Base-by-base conservation (phyloP, 768 basidiomycete species). In the Lactarius quietus region DNA sequence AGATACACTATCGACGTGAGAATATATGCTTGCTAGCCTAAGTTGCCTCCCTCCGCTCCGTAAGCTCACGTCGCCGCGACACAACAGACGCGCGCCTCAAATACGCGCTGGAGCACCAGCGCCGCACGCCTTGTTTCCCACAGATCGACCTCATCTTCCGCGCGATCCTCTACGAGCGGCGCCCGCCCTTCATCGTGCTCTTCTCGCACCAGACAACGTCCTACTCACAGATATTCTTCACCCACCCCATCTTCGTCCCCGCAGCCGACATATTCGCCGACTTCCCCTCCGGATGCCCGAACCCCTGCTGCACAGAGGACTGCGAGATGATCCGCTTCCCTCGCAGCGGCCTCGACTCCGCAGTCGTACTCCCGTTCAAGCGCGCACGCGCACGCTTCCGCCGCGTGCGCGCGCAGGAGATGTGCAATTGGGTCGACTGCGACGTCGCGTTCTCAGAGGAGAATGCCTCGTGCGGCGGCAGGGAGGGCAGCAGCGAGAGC, bases 341-440 rank as follows among this genome's bases (percentile, higher is more conserved):
- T 3, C 78, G 89, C 62, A 78, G 81, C 62, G 89, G 89, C 2
- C 70, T 83, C 26, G 84, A 86, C 62, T 79, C 78, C 3, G 89
- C 89, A 6, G 81, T 81, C 4, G 78, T 90, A 48, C 79, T 91
- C 39, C 80, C 86, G 48, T 80, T 89, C 71, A 85, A 83, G 69
- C 80, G 83, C n/a, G 83, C 84, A 57, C 51, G 51, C 61, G 81
- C 81, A 57, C 58, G 68, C 23, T 74, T 73, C 41, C 70, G 78
- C 69, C 80, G 79, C 58, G 75, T 86, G 14, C 83, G 80, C 68
- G 72, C 79, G 36, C 80, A 78, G 67, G 84, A 87, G 73, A 89
- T 91, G 87, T 91, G 89, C 75, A 91, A 91, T 70, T 91, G 89
- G 89, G 86, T 90, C 61, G 88, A 89, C 69, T 91, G 89, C 71